A percentile compares a stretch with the other conserved stretches of the same genome.
Evolutionary conservation across 208 protist genomes (phyloP).

Genomic region (Trypanosoma boissoni): DNA sequence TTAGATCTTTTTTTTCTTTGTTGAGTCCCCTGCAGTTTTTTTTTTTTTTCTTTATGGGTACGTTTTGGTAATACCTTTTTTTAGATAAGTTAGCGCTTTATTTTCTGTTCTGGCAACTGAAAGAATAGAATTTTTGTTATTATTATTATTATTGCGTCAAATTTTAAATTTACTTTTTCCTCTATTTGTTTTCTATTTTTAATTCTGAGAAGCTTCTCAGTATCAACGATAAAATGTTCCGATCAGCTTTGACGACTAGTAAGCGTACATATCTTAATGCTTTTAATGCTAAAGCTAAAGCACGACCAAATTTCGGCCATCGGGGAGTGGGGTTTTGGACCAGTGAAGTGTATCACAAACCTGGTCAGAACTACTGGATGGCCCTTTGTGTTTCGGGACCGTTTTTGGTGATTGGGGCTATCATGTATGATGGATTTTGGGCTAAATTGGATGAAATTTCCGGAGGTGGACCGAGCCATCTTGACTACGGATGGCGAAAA

Average conservation of each 20-base stretch:
- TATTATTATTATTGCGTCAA: slow-evolving; percentile 7
- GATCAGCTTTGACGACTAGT: slow-evolving; percentile 53
- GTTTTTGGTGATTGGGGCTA: slow-evolving; percentile 62
- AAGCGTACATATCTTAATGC: slow-evolving; percentile 80
- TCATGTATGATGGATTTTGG: slow-evolving; percentile 84
- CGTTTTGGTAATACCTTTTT: slow-evolving; percentile 1
- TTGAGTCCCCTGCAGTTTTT: slow-evolving; percentile 3
- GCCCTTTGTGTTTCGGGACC: slow-evolving; percentile 43
- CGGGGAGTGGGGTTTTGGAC: slow-evolving; percentile 77
- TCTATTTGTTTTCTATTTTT: slow-evolving; percentile 19
- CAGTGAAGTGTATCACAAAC: slow-evolving; percentile 81
- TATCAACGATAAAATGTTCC: slow-evolving; percentile 48
- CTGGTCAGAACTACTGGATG: slow-evolving; percentile 79
- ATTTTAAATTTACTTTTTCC: not conserved
- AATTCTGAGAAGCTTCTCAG: not conserved
- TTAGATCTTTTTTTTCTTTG: slow-evolving; percentile 8
- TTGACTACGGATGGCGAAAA: slow-evolving; percentile 77
- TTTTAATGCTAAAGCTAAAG: slow-evolving; percentile 86
- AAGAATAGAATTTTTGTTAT: slow-evolving; percentile 13
- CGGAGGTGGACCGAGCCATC: slow-evolving; percentile 65
- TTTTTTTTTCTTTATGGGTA: slow-evolving; percentile 17
- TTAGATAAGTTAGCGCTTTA: not conserved
- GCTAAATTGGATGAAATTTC: slow-evolving; percentile 80
- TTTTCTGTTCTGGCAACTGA: not conserved
- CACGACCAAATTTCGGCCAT: slow-evolving; percentile 85